These are phyloP conservation scores for Kurtzmaniella fragi DNA, from an alignment of 805 yeast genomes.

Conservation along the genomic window DNA sequence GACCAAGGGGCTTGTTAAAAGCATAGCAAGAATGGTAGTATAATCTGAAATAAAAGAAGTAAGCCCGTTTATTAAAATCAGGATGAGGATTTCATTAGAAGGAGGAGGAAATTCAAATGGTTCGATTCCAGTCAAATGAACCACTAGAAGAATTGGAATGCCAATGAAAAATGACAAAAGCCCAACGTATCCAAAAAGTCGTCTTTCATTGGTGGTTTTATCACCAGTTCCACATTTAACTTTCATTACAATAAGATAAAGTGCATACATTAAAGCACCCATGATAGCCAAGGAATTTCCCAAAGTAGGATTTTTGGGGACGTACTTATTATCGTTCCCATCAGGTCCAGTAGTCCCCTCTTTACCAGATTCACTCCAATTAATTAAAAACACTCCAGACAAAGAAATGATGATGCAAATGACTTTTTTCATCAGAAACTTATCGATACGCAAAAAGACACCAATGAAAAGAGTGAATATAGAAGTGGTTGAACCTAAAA, in stretches of 20 bases:
- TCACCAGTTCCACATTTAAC: slow-evolving; percentile 40
- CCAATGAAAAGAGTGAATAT: slow-evolving; percentile 47
- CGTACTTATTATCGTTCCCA: slow-evolving; percentile 18
- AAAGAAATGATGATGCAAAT: slow-evolving; percentile 42
- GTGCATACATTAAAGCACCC: slow-evolving; percentile 45
- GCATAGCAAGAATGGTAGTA: slow-evolving; percentile 44
- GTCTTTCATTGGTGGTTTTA: slow-evolving; percentile 40
- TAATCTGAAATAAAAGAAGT: slow-evolving; percentile 47
- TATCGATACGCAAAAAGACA: slow-evolving; percentile 34
- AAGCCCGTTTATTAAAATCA: slow-evolving; percentile 38
- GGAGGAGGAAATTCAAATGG: slow-evolving; percentile 39
- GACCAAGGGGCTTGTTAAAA: slow-evolving; percentile 50
- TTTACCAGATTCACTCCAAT: slow-evolving; percentile 24
- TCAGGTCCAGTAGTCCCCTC: slow-evolving; percentile 8
- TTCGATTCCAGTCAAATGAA: slow-evolving; percentile 35
- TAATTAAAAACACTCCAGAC: slow-evolving; percentile 42
- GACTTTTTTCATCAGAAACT: slow-evolving; percentile 35
- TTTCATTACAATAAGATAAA: slow-evolving; percentile 41
- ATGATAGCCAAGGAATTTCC: slow-evolving; percentile 43
- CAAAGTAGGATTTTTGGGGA: slow-evolving; percentile 33
- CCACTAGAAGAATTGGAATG: slow-evolving; percentile 33
- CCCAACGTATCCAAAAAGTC: slow-evolving; percentile 46
- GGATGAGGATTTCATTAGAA: slow-evolving; percentile 21
- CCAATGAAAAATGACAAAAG: slow-evolving; percentile 34
- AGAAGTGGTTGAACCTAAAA: slow-evolving; percentile 47